These are phyloP conservation scores for Geosmithia morbida DNA, from an alignment of 2,329 filamentous ascomycete genomes.

Conservation along the genomic window DNA sequence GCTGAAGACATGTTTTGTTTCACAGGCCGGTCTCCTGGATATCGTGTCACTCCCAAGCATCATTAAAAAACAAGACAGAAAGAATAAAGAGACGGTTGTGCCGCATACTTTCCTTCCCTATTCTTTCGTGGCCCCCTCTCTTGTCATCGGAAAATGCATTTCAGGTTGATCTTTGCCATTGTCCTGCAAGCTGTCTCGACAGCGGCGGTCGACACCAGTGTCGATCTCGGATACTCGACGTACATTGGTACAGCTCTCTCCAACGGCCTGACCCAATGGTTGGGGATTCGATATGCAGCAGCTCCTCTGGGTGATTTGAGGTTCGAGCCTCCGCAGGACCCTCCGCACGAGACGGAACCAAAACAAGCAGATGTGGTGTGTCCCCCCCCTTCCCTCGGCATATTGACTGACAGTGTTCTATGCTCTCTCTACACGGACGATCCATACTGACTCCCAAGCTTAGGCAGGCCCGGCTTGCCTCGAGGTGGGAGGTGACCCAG, in stretches of 20 bases:
- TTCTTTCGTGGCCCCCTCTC: not conserved
- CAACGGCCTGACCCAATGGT: slow-evolving; percentile 54
- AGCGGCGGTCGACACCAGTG: slow-evolving; percentile 9
- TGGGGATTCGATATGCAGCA: slow-evolving; percentile 62
- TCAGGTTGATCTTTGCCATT: not conserved
- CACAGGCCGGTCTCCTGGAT: too few species aligned
- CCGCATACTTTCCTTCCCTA: not conserved
- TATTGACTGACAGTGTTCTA: not conserved
- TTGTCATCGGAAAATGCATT: not conserved
- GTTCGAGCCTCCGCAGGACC: slow-evolving; percentile 54
- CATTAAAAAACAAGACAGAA: too few species aligned
- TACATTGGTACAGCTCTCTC: slow-evolving; percentile 42
- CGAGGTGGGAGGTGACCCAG: slow-evolving; percentile 8
- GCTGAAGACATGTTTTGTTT: too few species aligned
- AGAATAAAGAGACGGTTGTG: not conserved
- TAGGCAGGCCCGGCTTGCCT: slow-evolving; percentile 15
- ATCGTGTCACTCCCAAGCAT: too few species aligned
- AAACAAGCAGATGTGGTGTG: slow-evolving; percentile 40
- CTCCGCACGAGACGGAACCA: slow-evolving; percentile 25
- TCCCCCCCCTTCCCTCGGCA: not conserved
- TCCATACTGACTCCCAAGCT: not conserved
- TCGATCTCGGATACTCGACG: slow-evolving; percentile 52
- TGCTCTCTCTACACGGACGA: not conserved
- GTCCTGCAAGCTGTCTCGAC: not conserved
- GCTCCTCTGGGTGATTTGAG: slow-evolving; percentile 50